Evolutionary conservation across 1,284 basidiomycete genomes (phyloP), one percentile per base, ranked within the genome.

Genomic region (Kalmanozyma brasiliensis): DNA sequence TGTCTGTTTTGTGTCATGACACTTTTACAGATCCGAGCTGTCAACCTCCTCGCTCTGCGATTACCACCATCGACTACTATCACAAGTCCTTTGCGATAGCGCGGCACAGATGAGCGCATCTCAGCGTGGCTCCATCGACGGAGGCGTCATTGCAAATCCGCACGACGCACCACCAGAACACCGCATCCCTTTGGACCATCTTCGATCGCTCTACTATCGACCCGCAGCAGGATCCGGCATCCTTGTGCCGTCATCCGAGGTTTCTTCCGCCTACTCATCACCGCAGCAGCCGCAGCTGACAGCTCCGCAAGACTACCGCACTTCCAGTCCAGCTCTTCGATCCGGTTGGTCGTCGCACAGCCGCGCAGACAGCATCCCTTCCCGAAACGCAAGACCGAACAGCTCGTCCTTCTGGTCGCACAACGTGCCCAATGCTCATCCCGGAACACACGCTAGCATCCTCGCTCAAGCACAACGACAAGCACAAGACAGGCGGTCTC

Each of bases 191-290:
- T 19, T 70, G 23, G 61, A 70, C 14, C 52, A 70, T 32, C 67
- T 70, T 14, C 56, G 67, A 8, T 56, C 60, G 35, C 57, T 70
- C 33, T 70, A 70, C 57, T 70, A 64, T 20, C 52, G 67, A n/a
- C 60, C 60, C 8, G 61, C 67, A 5, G 29, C 64, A 29, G 67
- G 61, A 16, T 64, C 67, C 4, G 67, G 67, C 24, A 40, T 60
- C n/a, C 52, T 70, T 16, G 49, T 70, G 7, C 57, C 67, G 1
- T 56, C 64, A 7, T 56, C 57, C 22, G 34, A 60, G 33, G 40
- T 58, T 3, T 22, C 43, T 3, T 13, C 41, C n/a, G n/a, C n/a
- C 3, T 35, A 46, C 7, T 36, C 30, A 13, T 57, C 45, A 13
- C 20, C 53, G 4, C 32, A 29, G 6, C 26, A 6, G 11, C 7